These are phyloP conservation scores for Histomonas meleagridis DNA, from an alignment of 208 protist genomes.

Conservation along the genomic window DNA sequence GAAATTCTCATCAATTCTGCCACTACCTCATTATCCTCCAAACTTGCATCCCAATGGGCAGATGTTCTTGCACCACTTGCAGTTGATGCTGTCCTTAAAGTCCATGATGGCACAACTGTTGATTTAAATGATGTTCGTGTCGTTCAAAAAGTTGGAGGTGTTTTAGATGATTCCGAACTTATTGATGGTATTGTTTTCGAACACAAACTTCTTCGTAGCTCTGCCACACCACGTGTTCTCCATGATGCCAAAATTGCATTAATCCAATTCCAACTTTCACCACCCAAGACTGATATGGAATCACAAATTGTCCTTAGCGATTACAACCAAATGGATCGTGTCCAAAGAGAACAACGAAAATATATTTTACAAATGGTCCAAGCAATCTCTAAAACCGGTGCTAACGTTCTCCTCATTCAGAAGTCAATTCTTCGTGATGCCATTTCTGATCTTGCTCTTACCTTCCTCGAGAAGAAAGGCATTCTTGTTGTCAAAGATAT, in stretches of 20 bases:
- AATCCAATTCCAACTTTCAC: constrained; percentile 94
- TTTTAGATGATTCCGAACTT: constrained; percentile 91
- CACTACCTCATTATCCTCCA: constrained; percentile 90
- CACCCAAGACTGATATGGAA: constrained; percentile 95
- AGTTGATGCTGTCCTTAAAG: constrained; percentile 83
- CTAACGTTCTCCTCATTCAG: constrained; percentile 97
- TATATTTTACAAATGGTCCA: constrained; percentile 92
- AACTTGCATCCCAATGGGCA: constrained; percentile 77
- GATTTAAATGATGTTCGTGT: constrained; percentile 86
- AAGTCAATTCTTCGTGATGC: constrained; percentile 95
- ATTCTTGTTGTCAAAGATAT: constrained; percentile 96
- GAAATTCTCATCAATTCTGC: constrained; percentile 61
- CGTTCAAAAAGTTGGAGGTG: constrained; percentile 72
- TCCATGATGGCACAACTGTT: constrained; percentile 70
- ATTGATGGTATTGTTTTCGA: constrained; percentile 56
- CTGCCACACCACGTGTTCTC: constrained; percentile 55
- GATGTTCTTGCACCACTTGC: constrained; percentile 88
- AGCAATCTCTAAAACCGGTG: constrained; percentile 79
- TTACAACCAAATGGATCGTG: constrained; percentile 89
- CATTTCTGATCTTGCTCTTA: constrained; percentile 83
- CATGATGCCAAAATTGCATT: constrained; percentile 94
- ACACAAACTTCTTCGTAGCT: neutral
- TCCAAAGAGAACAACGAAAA: constrained; percentile 86
- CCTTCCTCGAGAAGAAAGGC: constrained; percentile 94
- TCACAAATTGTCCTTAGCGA: constrained; percentile 81